These are phyloP conservation scores for Daldinia vernicosa DNA, from an alignment of 495 filamentous ascomycete species.

Conservation along the genomic window DNA sequence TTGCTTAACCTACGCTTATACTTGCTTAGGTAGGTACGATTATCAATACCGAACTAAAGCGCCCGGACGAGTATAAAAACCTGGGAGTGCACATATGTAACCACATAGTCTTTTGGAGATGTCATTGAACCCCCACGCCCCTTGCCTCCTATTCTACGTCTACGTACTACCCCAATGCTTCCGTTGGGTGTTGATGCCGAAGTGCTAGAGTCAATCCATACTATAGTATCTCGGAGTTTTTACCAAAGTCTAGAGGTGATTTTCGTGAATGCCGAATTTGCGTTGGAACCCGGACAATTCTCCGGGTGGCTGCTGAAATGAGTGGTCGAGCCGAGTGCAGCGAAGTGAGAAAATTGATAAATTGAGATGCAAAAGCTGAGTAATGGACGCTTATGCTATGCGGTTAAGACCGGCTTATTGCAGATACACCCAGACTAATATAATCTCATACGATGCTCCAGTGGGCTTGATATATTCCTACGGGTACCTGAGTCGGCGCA, in stretches of 20 bases:
- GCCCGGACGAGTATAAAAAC: neutral
- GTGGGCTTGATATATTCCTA: slow-evolving; percentile 17
- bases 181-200: slow-evolving; percentile 5
- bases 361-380: neutral
- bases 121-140: slow-evolving; percentile 10
- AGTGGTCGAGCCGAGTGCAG: neutral
- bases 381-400: slow-evolving; percentile 1
- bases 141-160: neutral
- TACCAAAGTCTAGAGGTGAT: slow-evolving; percentile 32
- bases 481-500: slow-evolving; percentile 36
- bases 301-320: slow-evolving; percentile 22
- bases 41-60: neutral
- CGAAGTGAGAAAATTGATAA: neutral
- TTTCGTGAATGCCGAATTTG: slow-evolving; percentile 35
- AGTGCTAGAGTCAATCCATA: neutral
- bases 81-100: slow-evolving; percentile 5
- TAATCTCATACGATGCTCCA: slow-evolving; percentile 11
- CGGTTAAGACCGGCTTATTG: neutral
- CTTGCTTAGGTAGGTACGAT: neutral
- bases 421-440: slow-evolving; percentile 2
- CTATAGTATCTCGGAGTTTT: slow-evolving; percentile 28
- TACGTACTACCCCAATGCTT: slow-evolving; percentile 11
- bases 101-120: slow-evolving; percentile 1
- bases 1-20: neutral
- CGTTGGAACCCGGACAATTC: slow-evolving; percentile 11